Percentiles rank a stretch among this genome's conserved stretches.
These are phyloP conservation scores for Cryptococcus wingfieldii DNA, from an alignment of 1,284 basidiomycete genomes.

Conservation along the genomic window DNA sequence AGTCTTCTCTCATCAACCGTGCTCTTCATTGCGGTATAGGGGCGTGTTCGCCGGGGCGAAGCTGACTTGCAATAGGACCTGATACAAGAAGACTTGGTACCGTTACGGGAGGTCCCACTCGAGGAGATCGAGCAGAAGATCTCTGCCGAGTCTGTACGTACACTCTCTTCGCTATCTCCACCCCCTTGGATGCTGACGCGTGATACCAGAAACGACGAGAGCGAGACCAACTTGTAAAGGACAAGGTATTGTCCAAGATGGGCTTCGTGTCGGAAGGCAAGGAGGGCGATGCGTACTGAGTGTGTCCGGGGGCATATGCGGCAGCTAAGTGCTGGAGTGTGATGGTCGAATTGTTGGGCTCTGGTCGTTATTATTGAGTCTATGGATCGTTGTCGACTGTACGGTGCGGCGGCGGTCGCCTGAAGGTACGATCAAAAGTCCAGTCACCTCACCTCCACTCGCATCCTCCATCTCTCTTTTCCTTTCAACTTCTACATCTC, in stretches of 20 bases:
- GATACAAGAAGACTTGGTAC: slow-evolving; percentile 84
- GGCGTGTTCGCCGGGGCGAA: background rate
- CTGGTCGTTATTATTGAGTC: slow-evolving; percentile 7
- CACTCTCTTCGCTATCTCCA: background rate
- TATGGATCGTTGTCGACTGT: background rate
- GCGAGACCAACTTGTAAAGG: slow-evolving; percentile 38
- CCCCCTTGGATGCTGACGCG: background rate
- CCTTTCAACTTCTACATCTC: background rate
- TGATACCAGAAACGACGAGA: slow-evolving; percentile 39
- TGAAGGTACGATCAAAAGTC: background rate
- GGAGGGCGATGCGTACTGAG: slow-evolving; percentile 49
- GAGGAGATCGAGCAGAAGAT: slow-evolving; percentile 65
- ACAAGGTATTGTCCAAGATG: slow-evolving; percentile 37
- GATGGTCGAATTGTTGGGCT: background rate
- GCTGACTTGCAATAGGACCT: slow-evolving; percentile 63
- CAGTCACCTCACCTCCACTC: background rate
- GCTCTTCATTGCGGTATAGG: background rate
- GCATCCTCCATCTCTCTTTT: background rate
- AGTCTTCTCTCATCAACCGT: slow-evolving; percentile 44
- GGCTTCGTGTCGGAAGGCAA: slow-evolving; percentile 48
- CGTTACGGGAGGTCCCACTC: slow-evolving; percentile 69
- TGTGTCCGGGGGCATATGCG: background rate
- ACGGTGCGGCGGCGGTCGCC: background rate
- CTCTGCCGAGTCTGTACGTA: slow-evolving; percentile 56
- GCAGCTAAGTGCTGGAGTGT: background rate